Percentiles rank a stretch among this genome's conserved stretches.
Evolutionary conservation across 2,329 filamentous ascomycete genomes (phyloP).

Genomic region (Leptographium radiaticola): DNA sequence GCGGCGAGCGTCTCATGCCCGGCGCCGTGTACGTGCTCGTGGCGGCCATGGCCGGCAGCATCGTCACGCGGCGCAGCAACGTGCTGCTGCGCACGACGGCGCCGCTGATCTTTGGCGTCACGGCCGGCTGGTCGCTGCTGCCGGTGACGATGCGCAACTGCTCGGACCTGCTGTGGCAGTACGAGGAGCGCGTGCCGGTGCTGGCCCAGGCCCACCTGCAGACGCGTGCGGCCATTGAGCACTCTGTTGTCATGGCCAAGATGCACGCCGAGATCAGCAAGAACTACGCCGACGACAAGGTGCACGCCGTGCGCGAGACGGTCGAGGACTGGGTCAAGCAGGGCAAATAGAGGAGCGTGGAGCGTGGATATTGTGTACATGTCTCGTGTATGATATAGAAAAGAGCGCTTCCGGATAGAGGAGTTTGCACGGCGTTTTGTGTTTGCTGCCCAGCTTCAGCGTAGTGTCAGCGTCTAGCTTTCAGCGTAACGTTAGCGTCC

Average conservation of each 20-base stretch:
- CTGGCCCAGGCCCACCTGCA: constrained; percentile 70
- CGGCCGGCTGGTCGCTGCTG: constrained; percentile 71
- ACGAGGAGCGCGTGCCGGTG: constrained; percentile 78
- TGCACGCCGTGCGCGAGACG: constrained; percentile 59
- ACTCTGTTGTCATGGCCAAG: constrained; percentile 60
- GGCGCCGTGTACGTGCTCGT: constrained; percentile 87
- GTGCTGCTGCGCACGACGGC: constrained; percentile 65
- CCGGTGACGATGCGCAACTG: constrained; percentile 87
- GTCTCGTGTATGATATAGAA: not conserved
- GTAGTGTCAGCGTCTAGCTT: no score
- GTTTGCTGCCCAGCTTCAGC: no score
- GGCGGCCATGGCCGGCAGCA: constrained; percentile 86
- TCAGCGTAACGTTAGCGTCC: no score
- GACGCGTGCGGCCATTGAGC: constrained; percentile 53
- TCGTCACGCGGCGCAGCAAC: constrained; percentile 77
- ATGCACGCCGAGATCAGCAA: constrained; percentile 60
- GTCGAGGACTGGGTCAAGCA: constrained; percentile 87
- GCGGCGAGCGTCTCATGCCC: constrained; percentile 79
- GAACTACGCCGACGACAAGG: constrained; percentile 67
- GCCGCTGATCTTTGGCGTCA: constrained; percentile 68
- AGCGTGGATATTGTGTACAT: not conserved
- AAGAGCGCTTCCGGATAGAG: no score
- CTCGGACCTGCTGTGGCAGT: constrained; percentile 75
- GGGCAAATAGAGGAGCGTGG: constrained; percentile 49
- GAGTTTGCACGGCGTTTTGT: no score